Conservation (phyloP, 345 rosid genomes). For the Linum usitatissimum region DNA sequence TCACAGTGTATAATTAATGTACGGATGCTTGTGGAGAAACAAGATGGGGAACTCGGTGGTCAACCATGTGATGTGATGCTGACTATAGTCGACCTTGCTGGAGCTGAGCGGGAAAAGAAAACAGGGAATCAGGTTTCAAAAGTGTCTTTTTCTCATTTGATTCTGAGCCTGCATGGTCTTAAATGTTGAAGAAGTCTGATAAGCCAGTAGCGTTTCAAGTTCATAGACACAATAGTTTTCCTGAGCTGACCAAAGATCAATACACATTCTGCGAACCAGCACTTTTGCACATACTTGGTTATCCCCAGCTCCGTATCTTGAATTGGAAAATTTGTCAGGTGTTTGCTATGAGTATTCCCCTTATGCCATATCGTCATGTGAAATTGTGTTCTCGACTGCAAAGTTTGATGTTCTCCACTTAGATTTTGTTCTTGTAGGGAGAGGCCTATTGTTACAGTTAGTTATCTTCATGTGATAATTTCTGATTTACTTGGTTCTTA, state of each 20-base stretch:
- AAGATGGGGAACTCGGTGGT: slow-evolving; percentile 21
- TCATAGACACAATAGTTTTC: neutral
- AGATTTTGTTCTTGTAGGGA: slow-evolving; percentile 8
- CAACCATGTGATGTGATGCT: slow-evolving; percentile 37
- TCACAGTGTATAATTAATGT: slow-evolving; percentile 90
- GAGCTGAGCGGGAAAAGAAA: slow-evolving; percentile 89
- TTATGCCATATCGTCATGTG: neutral
- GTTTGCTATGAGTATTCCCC: no score
- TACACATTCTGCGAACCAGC: no score
- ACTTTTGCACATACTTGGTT: no score
- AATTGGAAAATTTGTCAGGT: no score
- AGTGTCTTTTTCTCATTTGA: neutral
- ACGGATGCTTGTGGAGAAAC: slow-evolving; percentile 20
- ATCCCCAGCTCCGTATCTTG: no score
- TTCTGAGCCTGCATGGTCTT: neutral
- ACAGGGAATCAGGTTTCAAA: slow-evolving; percentile 77
- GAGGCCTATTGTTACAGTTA: neutral
- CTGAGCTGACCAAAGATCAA: no score
- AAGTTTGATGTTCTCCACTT: slow-evolving; percentile 5
- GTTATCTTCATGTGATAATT: neutral
- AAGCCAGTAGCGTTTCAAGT: neutral
- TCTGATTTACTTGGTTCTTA: neutral
- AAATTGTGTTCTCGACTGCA: neutral
- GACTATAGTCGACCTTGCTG: slow-evolving; percentile 86
- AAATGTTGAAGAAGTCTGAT: neutral